Evolutionary conservation across 306 rosid species (phyloP).

Genomic region (Corylus heterophylla): DNA sequence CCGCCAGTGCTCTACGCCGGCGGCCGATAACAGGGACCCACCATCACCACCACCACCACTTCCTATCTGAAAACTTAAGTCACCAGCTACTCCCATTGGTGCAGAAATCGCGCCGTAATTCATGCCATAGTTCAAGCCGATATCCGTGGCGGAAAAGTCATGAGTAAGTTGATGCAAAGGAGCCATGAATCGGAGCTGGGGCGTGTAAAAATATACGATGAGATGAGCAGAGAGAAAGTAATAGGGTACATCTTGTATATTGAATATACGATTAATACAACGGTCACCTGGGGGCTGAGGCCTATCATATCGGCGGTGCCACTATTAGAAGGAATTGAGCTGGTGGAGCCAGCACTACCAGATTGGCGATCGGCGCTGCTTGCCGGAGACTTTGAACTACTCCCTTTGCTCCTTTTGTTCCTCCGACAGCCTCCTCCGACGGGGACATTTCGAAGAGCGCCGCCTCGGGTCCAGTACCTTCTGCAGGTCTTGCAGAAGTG

Average conservation of each 20-base stretch:
- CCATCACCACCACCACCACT: slow-evolving; percentile 22
- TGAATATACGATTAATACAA: too few species aligned
- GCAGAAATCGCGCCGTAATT: slow-evolving; percentile 40
- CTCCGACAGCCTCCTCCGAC: slow-evolving; percentile 92
- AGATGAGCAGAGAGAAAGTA: too few species aligned
- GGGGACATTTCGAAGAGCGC: slow-evolving; percentile 72
- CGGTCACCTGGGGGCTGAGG: slow-evolving; percentile 14
- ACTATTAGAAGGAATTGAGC: slow-evolving; percentile 35
- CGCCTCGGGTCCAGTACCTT: slow-evolving; percentile 92
- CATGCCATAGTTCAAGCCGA: slow-evolving; percentile 60
- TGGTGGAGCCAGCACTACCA: slow-evolving; percentile 45
- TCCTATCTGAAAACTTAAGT: slow-evolving; percentile 65
- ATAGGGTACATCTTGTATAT: too few species aligned
- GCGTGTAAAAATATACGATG: slow-evolving; percentile 2
- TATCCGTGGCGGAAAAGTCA: slow-evolving; percentile 42
- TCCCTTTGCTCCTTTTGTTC: slow-evolving; percentile 67
- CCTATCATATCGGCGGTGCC: slow-evolving; percentile 35
- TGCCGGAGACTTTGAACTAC: slow-evolving; percentile 61
- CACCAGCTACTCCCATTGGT: slow-evolving; percentile 55
- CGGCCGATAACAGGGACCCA: slow-evolving; percentile 37
- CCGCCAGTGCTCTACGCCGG: slow-evolving; percentile 57
- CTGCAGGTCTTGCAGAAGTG: slow-evolving; percentile 94
- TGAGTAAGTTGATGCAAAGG: slow-evolving; percentile 50
- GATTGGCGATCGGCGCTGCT: slow-evolving; percentile 61
- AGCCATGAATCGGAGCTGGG: slow-evolving; percentile 53